These are phyloP conservation scores for Ziziphus jujuba DNA, from an alignment of 306 rosid genomes.

Conservation along the genomic window DNA sequence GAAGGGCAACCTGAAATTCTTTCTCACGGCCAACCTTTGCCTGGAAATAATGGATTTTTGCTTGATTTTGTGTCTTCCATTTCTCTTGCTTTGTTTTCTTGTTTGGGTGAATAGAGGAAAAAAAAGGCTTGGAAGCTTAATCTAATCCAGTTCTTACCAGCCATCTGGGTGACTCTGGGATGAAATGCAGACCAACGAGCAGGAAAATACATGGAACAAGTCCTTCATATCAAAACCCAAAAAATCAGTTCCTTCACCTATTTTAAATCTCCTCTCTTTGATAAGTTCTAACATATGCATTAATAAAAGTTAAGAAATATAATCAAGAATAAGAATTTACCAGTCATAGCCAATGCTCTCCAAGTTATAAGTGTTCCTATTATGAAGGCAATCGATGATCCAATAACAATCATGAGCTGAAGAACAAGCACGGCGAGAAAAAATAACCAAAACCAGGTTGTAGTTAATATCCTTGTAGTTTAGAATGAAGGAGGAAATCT, in stretches of 20 bases:
- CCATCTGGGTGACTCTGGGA: slow-evolving; percentile 57
- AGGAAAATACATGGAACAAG: slow-evolving; percentile 60
- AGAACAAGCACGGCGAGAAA: not conserved
- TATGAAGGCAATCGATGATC: slow-evolving; percentile 54
- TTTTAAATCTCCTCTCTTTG: not conserved
- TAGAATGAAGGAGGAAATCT: not conserved
- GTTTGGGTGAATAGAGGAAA: not conserved
- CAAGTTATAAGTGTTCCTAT: slow-evolving; percentile 51
- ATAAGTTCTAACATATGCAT: not conserved
- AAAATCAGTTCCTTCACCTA: slow-evolving; percentile 12
- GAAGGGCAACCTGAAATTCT: slow-evolving; percentile 40
- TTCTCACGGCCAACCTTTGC: slow-evolving; percentile 45
- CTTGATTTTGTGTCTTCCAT: not conserved
- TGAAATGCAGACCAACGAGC: slow-evolving; percentile 39
- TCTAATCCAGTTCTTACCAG: slow-evolving; percentile 31
- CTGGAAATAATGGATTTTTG: slow-evolving; percentile 19
- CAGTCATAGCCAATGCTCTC: slow-evolving; percentile 40
- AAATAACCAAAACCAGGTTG: not conserved
- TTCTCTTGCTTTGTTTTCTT: not conserved
- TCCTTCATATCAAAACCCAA: slow-evolving; percentile 47
- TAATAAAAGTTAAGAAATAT: too few relatives aligned
- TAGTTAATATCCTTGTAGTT: slow-evolving; percentile 1
- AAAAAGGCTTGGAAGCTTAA: not conserved
- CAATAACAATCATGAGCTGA: slow-evolving; percentile 48
- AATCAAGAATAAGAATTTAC: slow-evolving; percentile 17